phyloP scores from a whole-genome alignment of 129 eudicot genomes.

The Tagetes erecta region DNA sequence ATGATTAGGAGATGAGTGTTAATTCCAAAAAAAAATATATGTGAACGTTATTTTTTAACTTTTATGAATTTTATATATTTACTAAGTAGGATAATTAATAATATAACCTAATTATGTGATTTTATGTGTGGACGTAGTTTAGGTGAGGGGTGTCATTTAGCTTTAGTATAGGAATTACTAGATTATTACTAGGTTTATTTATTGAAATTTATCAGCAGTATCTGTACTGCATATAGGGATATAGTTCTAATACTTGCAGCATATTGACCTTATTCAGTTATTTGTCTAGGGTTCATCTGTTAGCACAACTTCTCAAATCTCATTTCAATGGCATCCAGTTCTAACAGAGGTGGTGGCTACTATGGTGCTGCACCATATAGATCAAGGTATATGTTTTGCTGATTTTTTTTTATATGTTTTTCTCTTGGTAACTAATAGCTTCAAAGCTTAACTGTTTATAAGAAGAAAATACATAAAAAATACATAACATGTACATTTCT shows the following conservation, averaged over 20 bases:
- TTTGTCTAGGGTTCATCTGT: conserved; percentile 25
- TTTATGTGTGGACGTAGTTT: neutral
- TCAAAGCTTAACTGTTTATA: neutral
- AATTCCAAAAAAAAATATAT: neutral
- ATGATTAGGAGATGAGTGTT: neutral
- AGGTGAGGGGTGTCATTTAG: neutral
- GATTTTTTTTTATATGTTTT: neutral
- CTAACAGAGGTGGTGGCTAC: conserved; percentile 48
- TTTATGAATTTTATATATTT: neutral
- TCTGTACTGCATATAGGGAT: neutral
- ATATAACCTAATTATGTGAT: neutral
- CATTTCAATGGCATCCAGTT: conserved; percentile 48
- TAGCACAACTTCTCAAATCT: conserved; percentile 14
- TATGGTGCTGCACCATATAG: conserved; percentile 70
- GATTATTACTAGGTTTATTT: conserved; percentile 4
- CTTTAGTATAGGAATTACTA: neutral
- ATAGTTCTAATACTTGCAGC: neutral
- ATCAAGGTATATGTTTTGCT: conserved; percentile 56
- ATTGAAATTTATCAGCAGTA: neutral
- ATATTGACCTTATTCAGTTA: conserved; percentile 5
- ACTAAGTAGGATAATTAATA: neutral
- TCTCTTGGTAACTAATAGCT: neutral
- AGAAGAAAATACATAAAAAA: neutral
- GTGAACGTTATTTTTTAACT: neutral
- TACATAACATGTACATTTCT: neutral